phyloP scores from a whole-genome alignment of 257 asterid species.

The Solanum bulbocastanum region DNA sequence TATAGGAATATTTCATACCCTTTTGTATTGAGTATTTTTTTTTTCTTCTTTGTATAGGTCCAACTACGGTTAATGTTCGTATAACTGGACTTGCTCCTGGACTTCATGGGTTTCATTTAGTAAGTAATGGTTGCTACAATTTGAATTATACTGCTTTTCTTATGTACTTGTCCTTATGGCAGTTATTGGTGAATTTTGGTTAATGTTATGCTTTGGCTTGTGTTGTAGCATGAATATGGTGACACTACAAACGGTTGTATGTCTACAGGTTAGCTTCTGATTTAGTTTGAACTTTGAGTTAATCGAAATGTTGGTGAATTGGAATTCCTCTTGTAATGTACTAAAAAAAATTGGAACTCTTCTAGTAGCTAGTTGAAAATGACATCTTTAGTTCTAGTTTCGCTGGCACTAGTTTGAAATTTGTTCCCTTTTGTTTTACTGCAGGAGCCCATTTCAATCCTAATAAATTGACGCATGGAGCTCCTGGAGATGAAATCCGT shows the following conservation, averaged over 20 bases:
- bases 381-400: background rate
- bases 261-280: constrained; percentile 68
- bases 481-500: constrained; percentile 85
- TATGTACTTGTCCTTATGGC: background rate
- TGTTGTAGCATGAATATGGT: constrained; percentile 80
- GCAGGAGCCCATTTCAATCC: constrained; percentile 95
- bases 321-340: background rate
- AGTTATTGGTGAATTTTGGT: background rate
- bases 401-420: background rate
- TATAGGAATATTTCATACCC: background rate
- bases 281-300: background rate
- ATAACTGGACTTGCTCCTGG: constrained; percentile 87
- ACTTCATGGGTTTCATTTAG: constrained; percentile 89
- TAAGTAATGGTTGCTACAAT: constrained; percentile 17
- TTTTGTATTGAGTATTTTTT: background rate
- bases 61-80: constrained; percentile 79
- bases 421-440: background rate
- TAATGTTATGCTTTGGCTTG: constrained; percentile 1
- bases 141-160: background rate
- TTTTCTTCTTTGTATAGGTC: constrained; percentile 36
- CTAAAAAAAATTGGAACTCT: background rate
- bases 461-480: constrained; percentile 71
- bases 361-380: background rate
- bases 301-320: background rate
- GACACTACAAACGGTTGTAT: constrained; percentile 97